A percentile compares a stretch with the other conserved stretches of the same genome.
These are phyloP conservation scores for Chlorophyllum brunneum DNA, from an alignment of 768 basidiomycete species.

Conservation along the genomic window DNA sequence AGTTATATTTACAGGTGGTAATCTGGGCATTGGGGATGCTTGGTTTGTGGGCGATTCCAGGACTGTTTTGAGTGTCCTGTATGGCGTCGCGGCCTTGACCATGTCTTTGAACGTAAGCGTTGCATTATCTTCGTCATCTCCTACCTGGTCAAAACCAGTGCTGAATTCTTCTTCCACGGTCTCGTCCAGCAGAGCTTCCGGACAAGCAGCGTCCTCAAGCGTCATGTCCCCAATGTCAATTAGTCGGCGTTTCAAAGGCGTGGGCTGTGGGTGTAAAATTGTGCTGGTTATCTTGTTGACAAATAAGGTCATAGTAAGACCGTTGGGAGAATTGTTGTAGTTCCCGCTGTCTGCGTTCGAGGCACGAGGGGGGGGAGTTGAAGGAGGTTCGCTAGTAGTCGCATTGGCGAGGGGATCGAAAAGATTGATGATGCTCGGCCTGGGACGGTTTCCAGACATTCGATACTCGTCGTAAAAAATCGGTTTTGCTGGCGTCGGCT, in stretches of 20 bases:
- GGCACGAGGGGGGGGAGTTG: constrained; percentile 20
- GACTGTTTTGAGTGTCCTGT: constrained; percentile 20
- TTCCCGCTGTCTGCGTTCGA: constrained; percentile 49
- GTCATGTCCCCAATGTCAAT: constrained; percentile 51
- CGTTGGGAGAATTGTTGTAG: constrained; percentile 15
- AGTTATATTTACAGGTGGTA: constrained; percentile 34
- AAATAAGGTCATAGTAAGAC: constrained; percentile 30
- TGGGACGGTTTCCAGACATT: constrained; percentile 33
- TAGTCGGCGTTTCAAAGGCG: constrained; percentile 35
- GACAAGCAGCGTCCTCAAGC: constrained; percentile 29
- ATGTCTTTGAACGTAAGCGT: constrained; percentile 33
- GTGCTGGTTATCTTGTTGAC: constrained; percentile 29
- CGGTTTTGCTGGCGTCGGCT: neutral
- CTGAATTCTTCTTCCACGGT: constrained; percentile 25
- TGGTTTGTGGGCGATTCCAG: constrained; percentile 16
- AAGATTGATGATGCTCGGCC: constrained; percentile 43
- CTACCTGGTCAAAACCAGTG: constrained; percentile 15
- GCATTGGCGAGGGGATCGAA: constrained; percentile 44
- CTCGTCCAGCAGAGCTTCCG: constrained; percentile 27
- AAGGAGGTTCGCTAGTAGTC: constrained; percentile 12
- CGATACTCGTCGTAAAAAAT: constrained; percentile 13
- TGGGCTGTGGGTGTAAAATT: constrained; percentile 18
- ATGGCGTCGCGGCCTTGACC: constrained; percentile 32
- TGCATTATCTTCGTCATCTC: constrained; percentile 35
- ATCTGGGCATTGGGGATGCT: constrained; percentile 26